These are phyloP conservation scores for Colletotrichum liriopes DNA, from an alignment of 2,329 filamentous ascomycete species.

Conservation along the genomic window DNA sequence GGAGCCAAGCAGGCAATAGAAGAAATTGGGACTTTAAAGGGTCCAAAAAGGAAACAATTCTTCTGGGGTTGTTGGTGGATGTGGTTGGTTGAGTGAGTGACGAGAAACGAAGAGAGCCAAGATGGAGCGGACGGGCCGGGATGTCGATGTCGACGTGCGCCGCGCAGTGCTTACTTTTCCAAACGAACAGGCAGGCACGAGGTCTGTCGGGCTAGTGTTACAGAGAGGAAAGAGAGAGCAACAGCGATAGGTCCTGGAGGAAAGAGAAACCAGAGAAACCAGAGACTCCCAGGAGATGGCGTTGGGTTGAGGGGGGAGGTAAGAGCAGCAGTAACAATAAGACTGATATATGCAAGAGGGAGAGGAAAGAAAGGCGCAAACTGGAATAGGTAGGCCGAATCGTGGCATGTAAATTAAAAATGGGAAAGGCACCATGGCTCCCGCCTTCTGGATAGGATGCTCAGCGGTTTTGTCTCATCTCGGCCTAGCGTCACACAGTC, in stretches of 20 bases:
- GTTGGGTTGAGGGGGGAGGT: constrained; percentile 17
- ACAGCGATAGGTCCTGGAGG: neutral
- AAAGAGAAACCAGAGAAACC: neutral
- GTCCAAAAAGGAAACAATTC: constrained; percentile 18
- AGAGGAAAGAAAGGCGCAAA: constrained; percentile 16
- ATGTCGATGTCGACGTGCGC: constrained; percentile 9
- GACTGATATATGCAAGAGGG: neutral
- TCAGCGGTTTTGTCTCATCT: constrained; percentile 39
- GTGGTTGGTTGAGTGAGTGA: constrained; percentile 40
- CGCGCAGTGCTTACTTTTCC: constrained; percentile 9
- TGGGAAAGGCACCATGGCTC: constrained; percentile 36
- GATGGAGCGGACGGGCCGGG: constrained; percentile 17
- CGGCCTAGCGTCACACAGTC: constrained; percentile 41
- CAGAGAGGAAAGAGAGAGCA: constrained; percentile 23
- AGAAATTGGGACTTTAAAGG: constrained; percentile 24
- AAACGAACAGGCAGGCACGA: constrained; percentile 30
- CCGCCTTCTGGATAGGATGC: constrained; percentile 42
- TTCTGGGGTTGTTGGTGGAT: constrained; percentile 19
- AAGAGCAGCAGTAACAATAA: neutral
- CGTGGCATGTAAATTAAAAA: constrained; percentile 43
- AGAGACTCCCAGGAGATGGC: neutral
- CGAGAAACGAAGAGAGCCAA: constrained; percentile 40
- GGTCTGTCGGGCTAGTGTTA: constrained; percentile 31
- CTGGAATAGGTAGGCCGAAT: constrained; percentile 25
- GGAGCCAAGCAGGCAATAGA: constrained; percentile 16